Base-by-base conservation (phyloP, 2,329 filamentous ascomycete species). In the Xylaria sp. region DNA sequence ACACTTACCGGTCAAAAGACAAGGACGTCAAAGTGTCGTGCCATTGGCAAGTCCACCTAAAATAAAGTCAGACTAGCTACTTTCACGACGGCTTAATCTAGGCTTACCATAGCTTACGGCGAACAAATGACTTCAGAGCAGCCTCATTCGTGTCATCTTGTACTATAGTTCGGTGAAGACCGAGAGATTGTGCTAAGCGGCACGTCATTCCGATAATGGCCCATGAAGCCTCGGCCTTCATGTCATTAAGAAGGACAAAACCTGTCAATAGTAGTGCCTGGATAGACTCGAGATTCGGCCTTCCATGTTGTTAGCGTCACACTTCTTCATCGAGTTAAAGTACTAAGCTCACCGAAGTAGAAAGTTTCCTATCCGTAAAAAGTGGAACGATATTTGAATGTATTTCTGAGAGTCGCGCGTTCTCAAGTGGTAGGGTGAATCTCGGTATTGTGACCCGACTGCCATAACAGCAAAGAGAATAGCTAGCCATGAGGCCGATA, bases 181-280 rank as follows among this genome's bases (percentile, higher is more conserved):
- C 87, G 1, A 89, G 77, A 0, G 86, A 88, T 70, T 89, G 86
- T 0, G 87, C 87, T n/a, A 89, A 78, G 25, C 87, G 81, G 63
- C 86, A 88, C 0, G 86, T 88, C 44, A 89, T 80, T 0, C 86
- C 87, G 52, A 87, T 81, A 54, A 89, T 72, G 0, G 86, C 86
- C 87, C 87, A 89, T 0, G 87, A 88, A 0, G 85, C 87, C 68
- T 89, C 87, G 1, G 87, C 86, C 69, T 89, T 89, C 87, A 89
- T 89, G 61, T 89, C 87, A 66, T 89, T 89, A 25, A 88, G 76
- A 2, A 89, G 77, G 2, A 87, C 86, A 64, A 89, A 88, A 29
- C 85, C 83, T 3, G 85, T 85, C 43, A 89, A 80, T 1, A 89
- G 76, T 40, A 89, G 75, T 1, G 86, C 86, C 71, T 89, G 87